A percentile compares a stretch with the other conserved stretches of the same genome.
Conservation (phyloP, 306 rosid species). For the Rosa lucieae region DNA sequence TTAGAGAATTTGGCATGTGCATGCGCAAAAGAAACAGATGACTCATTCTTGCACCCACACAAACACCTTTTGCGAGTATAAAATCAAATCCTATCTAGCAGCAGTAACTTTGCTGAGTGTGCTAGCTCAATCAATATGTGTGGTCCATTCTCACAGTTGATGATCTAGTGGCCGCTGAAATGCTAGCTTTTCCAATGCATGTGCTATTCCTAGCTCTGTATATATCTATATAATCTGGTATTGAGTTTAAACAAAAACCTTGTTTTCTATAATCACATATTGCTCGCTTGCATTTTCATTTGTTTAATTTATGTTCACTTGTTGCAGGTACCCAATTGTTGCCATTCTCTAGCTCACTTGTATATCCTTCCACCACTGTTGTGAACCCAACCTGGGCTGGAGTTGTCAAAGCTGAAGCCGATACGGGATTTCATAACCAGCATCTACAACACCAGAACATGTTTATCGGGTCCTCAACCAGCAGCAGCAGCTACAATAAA, state of each 20-base stretch:
- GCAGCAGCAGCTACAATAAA: conserved; percentile 35
- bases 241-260: not conserved
- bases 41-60: conserved; percentile 11
- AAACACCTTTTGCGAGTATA: not conserved
- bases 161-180: conserved; percentile 20
- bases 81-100: not conserved
- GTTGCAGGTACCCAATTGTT: conserved; percentile 66
- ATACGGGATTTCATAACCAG: conserved; percentile 46
- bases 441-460: conserved; percentile 49
- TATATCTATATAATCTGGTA: not conserved
- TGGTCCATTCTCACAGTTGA: conserved; percentile 17
- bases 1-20: not conserved
- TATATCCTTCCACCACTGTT: conserved; percentile 49
- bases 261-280: not conserved
- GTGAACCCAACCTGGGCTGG: conserved; percentile 60
- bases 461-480: conserved; percentile 48
- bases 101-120: conserved; percentile 9
- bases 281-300: not conserved
- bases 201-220: not conserved
- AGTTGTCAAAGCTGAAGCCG: conserved; percentile 41
- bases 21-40: not conserved
- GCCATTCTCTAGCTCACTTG: conserved; percentile 61
- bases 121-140: conserved; percentile 17
- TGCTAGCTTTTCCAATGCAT: not conserved
- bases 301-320: not conserved